Evolutionary conservation across 768 basidiomycete genomes (phyloP).

Genomic region (Flagelloscypha sp.): DNA sequence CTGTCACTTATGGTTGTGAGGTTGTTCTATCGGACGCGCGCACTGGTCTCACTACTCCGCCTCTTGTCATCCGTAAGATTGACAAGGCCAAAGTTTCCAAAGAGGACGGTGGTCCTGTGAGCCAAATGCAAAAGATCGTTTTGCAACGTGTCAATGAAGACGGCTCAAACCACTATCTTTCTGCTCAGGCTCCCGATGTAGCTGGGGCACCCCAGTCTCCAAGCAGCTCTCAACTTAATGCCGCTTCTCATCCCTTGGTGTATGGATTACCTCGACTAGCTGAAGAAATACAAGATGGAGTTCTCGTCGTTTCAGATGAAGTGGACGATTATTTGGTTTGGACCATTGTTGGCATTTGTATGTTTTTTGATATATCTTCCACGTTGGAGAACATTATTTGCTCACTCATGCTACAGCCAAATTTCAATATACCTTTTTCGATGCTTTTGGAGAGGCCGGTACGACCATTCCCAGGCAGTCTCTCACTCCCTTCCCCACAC

Average conservation of each 20-base stretch:
- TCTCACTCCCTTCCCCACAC: constrained; percentile 84
- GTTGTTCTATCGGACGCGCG: constrained; percentile 79
- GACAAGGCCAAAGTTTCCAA: constrained; percentile 81
- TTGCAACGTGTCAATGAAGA: constrained; percentile 76
- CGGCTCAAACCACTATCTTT: constrained; percentile 80
- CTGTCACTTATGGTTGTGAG: constrained; percentile 87
- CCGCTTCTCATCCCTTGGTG: constrained; percentile 72
- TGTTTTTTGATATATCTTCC: constrained; percentile 21
- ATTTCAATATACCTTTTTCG: constrained; percentile 92
- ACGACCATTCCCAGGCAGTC: constrained; percentile 68
- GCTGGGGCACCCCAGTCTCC: constrained; percentile 67
- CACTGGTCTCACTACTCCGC: constrained; percentile 79
- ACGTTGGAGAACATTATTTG: constrained; percentile 5
- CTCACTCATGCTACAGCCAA: constrained; percentile 49
- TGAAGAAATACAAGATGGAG: constrained; percentile 75
- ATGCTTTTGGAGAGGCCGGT: constrained; percentile 77
- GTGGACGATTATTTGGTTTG: constrained; percentile 94
- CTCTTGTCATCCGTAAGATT: constrained; percentile 84
- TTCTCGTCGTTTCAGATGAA: constrained; percentile 70
- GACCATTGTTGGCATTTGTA: constrained; percentile 94
- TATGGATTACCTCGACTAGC: constrained; percentile 75
- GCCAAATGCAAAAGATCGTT: constrained; percentile 95
- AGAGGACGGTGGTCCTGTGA: constrained; percentile 89
- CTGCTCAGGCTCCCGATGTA: constrained; percentile 77
- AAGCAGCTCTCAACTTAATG: constrained; percentile 61